Conservation (phyloP, 805 yeast species). For the Candida lessepsii region DNA sequence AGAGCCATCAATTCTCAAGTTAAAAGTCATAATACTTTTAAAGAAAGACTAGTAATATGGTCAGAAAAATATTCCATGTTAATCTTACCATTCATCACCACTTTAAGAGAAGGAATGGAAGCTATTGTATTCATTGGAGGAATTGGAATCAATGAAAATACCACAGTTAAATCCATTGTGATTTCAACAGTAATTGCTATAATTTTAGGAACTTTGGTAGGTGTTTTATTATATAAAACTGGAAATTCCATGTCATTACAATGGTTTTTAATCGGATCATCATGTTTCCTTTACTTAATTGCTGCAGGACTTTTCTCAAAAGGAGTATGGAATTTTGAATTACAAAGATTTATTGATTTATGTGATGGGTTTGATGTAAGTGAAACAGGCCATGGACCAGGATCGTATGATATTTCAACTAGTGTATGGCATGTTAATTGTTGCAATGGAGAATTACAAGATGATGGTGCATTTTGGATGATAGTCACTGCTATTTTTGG, state of each 20-base stretch:
- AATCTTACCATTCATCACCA: constrained; percentile 78
- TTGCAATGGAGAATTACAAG: constrained; percentile 82
- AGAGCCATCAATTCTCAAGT: constrained; percentile 14
- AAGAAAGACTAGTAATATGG: constrained; percentile 9
- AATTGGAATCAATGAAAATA: constrained; percentile 46
- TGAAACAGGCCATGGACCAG: constrained; percentile 91
- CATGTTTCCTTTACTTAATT: constrained; percentile 78
- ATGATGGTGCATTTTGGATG: constrained; percentile 79
- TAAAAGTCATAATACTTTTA: not conserved
- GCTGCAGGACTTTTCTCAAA: constrained; percentile 85
- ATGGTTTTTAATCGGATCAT: constrained; percentile 68
- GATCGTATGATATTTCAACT: constrained; percentile 75
- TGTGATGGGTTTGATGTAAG: constrained; percentile 84
- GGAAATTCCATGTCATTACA: constrained; percentile 77
- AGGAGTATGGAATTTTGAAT: constrained; percentile 88
- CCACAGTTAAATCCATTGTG: constrained; percentile 52
- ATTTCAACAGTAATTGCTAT: constrained; percentile 56
- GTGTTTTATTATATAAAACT: constrained; percentile 67
- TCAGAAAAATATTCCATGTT: constrained; percentile 29
- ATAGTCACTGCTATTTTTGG: constrained; percentile 83
- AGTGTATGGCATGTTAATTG: constrained; percentile 95
- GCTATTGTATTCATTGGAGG: constrained; percentile 93
- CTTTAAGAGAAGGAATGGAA: constrained; percentile 86
- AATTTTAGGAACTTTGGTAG: constrained; percentile 58
- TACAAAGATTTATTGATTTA: constrained; percentile 67